Base-by-base conservation (phyloP, 139 green algal genomes). In the Trebouxia sp. region DNA sequence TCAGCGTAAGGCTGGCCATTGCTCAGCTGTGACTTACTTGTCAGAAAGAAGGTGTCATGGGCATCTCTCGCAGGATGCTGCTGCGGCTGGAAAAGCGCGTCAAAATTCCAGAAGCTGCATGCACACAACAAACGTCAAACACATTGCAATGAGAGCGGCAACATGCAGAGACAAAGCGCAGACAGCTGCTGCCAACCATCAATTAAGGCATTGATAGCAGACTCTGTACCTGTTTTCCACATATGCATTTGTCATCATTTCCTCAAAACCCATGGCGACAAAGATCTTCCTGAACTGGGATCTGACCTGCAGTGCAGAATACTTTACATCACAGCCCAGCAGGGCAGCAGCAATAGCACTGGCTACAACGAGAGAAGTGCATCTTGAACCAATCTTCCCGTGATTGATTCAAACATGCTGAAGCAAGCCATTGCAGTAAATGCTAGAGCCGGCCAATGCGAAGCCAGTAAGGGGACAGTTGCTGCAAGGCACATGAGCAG, bases 1-100 rank as follows among this genome's bases (percentile, higher is more conserved):
- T 58, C 20, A 28, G 22, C 26, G 4, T 56, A 58, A 17, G 26
- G 50, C 50, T 22, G 22, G 50, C 50, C 26, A 17, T 75, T 11
- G 7, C 6, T 35, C n/a, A 30, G 7, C 53, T 65, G 22, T 37
- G 26, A 7, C 87, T 78, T 76, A 91, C 87, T 86, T 48, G 92
- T 96, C 38, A 99, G 88, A 88, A 99, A 99, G 90, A 99, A 99
- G 78, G 97, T 99, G 92, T 99, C 97, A 83, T 99, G 97, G 0
- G 97, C 96, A 85, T 99, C 97, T 9, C 97, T 83, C 0, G 97
- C 97, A 20, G 97, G 97, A 87, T 99, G 97, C 90, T 94, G 93
- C 90, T 99, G 97, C 66, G 97, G 97, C 91, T 99, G 97, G 90
- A 99, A 99, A 20, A 99, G 92, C 15, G 92, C 93, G 84, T 99